A percentile compares a stretch with the other conserved stretches of the same genome.
phyloP scores from a whole-genome alignment of 352 stramenopile genomes.

The Thraustotheca clavata region DNA sequence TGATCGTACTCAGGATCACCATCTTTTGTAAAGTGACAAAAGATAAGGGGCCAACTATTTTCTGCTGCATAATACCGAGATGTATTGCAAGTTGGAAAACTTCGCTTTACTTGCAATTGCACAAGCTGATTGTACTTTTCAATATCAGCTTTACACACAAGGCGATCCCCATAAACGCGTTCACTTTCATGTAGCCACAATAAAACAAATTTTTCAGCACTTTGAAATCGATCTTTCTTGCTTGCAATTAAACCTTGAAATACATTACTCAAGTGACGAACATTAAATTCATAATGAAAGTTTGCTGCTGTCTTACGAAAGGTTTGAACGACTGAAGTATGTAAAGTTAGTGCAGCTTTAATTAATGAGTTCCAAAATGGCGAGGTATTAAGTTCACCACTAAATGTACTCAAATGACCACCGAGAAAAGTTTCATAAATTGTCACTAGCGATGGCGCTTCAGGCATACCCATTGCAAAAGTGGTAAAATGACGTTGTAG shows the following conservation, averaged over 20 bases:
- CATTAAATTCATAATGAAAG: constrained; percentile 98
- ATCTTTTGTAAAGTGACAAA: constrained; percentile 94
- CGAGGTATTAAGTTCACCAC: constrained; percentile 78
- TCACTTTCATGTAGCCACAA: constrained; percentile 96
- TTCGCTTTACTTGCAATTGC: constrained; percentile 90
- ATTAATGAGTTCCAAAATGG: constrained; percentile 87
- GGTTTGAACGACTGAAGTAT: constrained; percentile 83
- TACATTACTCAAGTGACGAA: constrained; percentile 92
- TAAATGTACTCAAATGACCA: constrained; percentile 88
- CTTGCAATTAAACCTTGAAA: constrained; percentile 94
- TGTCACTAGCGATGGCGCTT: constrained; percentile 87
- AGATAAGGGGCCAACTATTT: constrained; percentile 93
- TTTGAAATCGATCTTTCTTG: constrained; percentile 87
- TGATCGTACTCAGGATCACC: constrained; percentile 91
- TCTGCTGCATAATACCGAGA: constrained; percentile 90
- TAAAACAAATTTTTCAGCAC: constrained; percentile 89
- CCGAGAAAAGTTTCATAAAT: constrained; percentile 97
- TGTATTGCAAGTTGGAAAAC: constrained; percentile 88
- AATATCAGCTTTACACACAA: constrained; percentile 90
- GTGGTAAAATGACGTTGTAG: constrained; percentile 94
- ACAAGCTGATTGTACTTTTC: constrained; percentile 92
- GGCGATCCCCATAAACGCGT: constrained; percentile 91
- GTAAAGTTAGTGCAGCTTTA: constrained; percentile 89
- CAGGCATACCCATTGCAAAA: constrained; percentile 93
- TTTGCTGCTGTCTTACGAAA: constrained; percentile 94